A percentile compares a stretch with the other conserved stretches of the same genome.
phyloP scores from a whole-genome alignment of 768 basidiomycete species.

The Clitopilus passeckerianus region DNA sequence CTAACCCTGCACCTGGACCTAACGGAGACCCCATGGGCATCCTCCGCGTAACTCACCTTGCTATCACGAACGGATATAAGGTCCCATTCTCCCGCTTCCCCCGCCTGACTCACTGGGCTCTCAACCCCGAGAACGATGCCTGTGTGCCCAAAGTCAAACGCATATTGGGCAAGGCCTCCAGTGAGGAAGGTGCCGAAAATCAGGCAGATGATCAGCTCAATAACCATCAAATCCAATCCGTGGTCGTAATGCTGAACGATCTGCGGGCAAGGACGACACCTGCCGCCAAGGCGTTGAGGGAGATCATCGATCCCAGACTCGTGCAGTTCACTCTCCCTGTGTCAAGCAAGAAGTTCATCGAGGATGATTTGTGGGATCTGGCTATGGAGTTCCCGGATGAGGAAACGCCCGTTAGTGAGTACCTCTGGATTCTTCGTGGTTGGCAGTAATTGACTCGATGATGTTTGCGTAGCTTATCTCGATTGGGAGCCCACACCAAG shows the following conservation, averaged over 20 bases:
- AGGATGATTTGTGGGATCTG: conserved; percentile 16
- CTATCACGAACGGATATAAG: background rate
- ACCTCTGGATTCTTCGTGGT: background rate
- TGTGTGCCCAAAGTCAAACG: background rate
- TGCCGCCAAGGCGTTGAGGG: conserved; percentile 2
- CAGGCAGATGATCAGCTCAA: conserved; percentile 1
- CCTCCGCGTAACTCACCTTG: background rate
- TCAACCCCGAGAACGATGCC: conserved; percentile 5
- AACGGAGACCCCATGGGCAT: background rate
- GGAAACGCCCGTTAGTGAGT: conserved; percentile 10
- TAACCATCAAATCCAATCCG: conserved; percentile 5
- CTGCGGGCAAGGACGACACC: background rate
- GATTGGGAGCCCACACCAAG: conserved; percentile 5
- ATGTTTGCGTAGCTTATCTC: conserved; percentile 4
- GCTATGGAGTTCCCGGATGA: conserved; percentile 13
- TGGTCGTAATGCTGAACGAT: conserved; percentile 11
- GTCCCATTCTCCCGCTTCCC: background rate
- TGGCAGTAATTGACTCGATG: background rate
- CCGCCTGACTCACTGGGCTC: conserved; percentile 1
- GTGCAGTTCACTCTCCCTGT: conserved; percentile 12
- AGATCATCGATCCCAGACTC: conserved; percentile 8
- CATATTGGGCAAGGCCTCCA: background rate
- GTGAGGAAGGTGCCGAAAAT: background rate
- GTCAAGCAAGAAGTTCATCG: conserved; percentile 8
- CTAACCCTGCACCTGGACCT: background rate